These are phyloP conservation scores for Cladophialophora immunda DNA, from an alignment of 2,329 filamentous ascomycete species.

Conservation along the genomic window DNA sequence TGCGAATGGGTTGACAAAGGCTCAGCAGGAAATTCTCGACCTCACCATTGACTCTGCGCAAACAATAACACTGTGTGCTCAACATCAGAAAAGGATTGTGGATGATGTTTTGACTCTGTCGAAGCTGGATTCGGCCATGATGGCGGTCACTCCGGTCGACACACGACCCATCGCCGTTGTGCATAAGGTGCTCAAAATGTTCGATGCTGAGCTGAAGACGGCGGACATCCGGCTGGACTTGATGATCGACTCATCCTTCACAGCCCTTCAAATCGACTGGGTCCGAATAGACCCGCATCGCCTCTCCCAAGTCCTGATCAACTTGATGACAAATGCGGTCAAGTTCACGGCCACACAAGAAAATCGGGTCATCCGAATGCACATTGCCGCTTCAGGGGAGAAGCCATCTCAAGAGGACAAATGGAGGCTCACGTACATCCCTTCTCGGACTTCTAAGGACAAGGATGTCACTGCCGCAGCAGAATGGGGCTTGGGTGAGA, in stretches of 20 bases:
- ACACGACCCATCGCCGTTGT: slow-evolving; percentile 73
- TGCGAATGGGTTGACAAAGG: slow-evolving; percentile 33
- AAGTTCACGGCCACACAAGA: slow-evolving; percentile 75
- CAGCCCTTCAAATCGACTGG: slow-evolving; percentile 67
- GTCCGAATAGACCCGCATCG: slow-evolving; percentile 76
- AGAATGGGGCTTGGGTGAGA: slow-evolving; percentile 66
- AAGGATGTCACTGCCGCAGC: slow-evolving; percentile 49
- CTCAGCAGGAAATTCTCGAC: slow-evolving; percentile 52
- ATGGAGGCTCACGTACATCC: slow-evolving; percentile 48
- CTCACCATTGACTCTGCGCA: slow-evolving; percentile 75
- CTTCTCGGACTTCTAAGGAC: slow-evolving; percentile 42
- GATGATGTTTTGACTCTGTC: slow-evolving; percentile 77
- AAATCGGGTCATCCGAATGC: slow-evolving; percentile 57
- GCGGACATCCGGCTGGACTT: slow-evolving; percentile 74
- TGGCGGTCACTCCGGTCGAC: slow-evolving; percentile 75
- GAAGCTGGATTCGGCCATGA: slow-evolving; percentile 77
- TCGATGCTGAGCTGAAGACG: slow-evolving; percentile 76
- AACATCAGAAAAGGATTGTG: slow-evolving; percentile 82
- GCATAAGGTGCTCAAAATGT: slow-evolving; percentile 76
- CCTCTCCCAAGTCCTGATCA: slow-evolving; percentile 81
- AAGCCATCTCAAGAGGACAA: slow-evolving; percentile 55
- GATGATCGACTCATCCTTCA: slow-evolving; percentile 69
- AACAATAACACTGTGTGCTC: slow-evolving; percentile 78
- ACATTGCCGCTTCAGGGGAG: slow-evolving; percentile 59
- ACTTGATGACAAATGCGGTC: slow-evolving; percentile 80